phyloP scores from a whole-genome alignment of 208 protist species.

The Leishmania guyanensis region DNA sequence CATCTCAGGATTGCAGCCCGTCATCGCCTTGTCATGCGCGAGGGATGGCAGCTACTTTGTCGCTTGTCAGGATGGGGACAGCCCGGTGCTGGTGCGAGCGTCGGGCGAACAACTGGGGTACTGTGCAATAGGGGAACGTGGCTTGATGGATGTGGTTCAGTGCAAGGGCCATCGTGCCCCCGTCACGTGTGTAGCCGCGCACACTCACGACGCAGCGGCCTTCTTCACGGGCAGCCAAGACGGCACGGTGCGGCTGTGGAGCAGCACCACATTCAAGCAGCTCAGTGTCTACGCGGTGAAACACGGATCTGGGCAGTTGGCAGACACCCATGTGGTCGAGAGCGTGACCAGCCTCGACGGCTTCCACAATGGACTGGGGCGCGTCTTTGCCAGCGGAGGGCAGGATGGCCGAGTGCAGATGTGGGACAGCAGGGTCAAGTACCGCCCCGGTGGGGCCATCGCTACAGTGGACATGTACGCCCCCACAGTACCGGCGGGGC shows the following conservation, averaged over 20 bases:
- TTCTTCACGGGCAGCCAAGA: slow-evolving; percentile 78
- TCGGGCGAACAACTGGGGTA: slow-evolving; percentile 65
- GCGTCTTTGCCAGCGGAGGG: slow-evolving; percentile 68
- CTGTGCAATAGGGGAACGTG: slow-evolving; percentile 77
- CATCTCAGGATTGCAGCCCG: slow-evolving; percentile 74
- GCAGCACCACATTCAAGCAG: slow-evolving; percentile 41
- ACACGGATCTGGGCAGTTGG: slow-evolving; percentile 74
- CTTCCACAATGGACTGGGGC: slow-evolving; percentile 25
- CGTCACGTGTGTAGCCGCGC: slow-evolving; percentile 60
- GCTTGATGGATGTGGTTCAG: slow-evolving; percentile 68
- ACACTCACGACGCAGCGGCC: slow-evolving; percentile 29
- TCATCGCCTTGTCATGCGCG: slow-evolving; percentile 54
- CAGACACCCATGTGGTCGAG: slow-evolving; percentile 74
- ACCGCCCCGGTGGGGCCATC: slow-evolving; percentile 61
- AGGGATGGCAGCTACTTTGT: slow-evolving; percentile 65
- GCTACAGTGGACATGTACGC: slow-evolving; percentile 51
- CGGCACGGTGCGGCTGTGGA: slow-evolving; percentile 76
- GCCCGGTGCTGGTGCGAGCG: slow-evolving; percentile 55
- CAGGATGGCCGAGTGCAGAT: slow-evolving; percentile 73
- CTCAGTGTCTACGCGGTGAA: slow-evolving; percentile 64
- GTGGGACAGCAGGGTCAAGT: slow-evolving; percentile 74
- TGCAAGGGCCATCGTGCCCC: slow-evolving; percentile 74
- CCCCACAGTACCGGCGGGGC: background rate
- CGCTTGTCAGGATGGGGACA: slow-evolving; percentile 81
- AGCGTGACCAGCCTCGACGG: slow-evolving; percentile 38